Conservation (phyloP, 176 grass and related monocot genomes). For the Triticum timopheevii region DNA sequence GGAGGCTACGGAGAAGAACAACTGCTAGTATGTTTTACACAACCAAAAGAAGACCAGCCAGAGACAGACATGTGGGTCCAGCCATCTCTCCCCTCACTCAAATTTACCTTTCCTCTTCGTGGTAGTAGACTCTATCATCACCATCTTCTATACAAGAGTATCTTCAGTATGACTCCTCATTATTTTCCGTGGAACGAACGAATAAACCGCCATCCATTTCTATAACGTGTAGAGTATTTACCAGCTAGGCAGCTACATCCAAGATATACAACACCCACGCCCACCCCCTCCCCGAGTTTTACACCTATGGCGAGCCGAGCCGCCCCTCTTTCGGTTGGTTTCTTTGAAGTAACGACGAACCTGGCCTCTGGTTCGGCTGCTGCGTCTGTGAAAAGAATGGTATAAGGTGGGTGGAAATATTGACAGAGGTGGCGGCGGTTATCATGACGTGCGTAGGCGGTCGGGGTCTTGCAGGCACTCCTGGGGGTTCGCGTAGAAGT, state of each 20-base stretch:
- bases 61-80: background rate
- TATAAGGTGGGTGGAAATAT: conserved; percentile 18
- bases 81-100: conserved; percentile 7
- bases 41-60: background rate
- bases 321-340: background rate
- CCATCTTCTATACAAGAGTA: conserved; percentile 71
- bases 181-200: conserved; percentile 52
- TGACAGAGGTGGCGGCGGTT: conserved; percentile 12
- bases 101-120: conserved; percentile 33
- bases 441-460: conserved; percentile 40
- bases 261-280: conserved; percentile 1
- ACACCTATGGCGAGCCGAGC: conserved; percentile 9
- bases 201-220: conserved; percentile 31
- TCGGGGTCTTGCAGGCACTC: conserved; percentile 67
- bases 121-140: conserved; percentile 37
- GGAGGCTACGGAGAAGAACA: conserved; percentile 32
- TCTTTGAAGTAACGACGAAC: conserved; percentile 21
- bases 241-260: conserved; percentile 51
- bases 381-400: conserved; percentile 43
- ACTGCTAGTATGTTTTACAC: conserved; percentile 40
- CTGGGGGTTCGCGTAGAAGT: conserved; percentile 92
- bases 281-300: conserved; percentile 22
- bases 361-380: conserved; percentile 13
- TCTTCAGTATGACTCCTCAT: conserved; percentile 28
- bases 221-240: conserved; percentile 54